Evolutionary conservation across 2,329 filamentous ascomycete species (phyloP).

Genomic region (Fusarium sp.): DNA sequence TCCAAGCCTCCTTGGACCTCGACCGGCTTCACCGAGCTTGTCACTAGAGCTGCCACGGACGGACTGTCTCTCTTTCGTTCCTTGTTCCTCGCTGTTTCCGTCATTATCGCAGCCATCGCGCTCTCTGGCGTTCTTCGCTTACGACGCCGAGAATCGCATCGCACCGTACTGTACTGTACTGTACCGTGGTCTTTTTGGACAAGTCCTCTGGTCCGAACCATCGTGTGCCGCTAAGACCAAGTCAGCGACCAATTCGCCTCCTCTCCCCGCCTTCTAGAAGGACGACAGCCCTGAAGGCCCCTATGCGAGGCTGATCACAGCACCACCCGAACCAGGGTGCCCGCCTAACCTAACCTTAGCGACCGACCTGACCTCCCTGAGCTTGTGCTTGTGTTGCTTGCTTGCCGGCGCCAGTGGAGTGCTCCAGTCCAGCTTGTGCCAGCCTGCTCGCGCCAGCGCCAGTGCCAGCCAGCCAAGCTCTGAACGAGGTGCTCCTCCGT

Average conservation of each 20-base stretch:
- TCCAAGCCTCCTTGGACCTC: slow-evolving; percentile 13
- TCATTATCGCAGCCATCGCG: slow-evolving; percentile 17
- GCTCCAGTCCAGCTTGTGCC: background rate
- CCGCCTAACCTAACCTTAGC: slow-evolving; percentile 36
- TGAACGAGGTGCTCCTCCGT: slow-evolving; percentile 11
- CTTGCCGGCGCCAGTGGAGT: background rate
- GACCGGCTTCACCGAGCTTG: slow-evolving; percentile 31
- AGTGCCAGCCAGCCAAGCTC: slow-evolving; percentile 7
- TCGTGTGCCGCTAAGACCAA: slow-evolving; percentile 28
- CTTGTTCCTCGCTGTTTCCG: slow-evolving; percentile 18
- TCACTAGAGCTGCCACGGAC: slow-evolving; percentile 1
- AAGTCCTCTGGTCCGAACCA: slow-evolving; percentile 24
- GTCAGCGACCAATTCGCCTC: slow-evolving; percentile 31
- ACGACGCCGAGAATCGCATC: background rate
- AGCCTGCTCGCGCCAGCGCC: background rate
- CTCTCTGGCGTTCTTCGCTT: background rate
- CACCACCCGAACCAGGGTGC: slow-evolving; percentile 42
- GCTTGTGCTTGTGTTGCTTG: background rate
- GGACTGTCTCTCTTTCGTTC: background rate
- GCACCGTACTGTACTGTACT: background rate
- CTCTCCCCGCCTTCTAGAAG: slow-evolving; percentile 45
- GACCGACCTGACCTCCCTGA: slow-evolving; percentile 23
- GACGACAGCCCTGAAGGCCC: slow-evolving; percentile 34
- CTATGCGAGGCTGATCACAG: slow-evolving; percentile 48
- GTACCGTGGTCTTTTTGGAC: background rate